A percentile compares a stretch with the other conserved stretches of the same genome.
Evolutionary conservation across 306 rosid genomes (phyloP).

Genomic region (Sicyos baderoa): DNA sequence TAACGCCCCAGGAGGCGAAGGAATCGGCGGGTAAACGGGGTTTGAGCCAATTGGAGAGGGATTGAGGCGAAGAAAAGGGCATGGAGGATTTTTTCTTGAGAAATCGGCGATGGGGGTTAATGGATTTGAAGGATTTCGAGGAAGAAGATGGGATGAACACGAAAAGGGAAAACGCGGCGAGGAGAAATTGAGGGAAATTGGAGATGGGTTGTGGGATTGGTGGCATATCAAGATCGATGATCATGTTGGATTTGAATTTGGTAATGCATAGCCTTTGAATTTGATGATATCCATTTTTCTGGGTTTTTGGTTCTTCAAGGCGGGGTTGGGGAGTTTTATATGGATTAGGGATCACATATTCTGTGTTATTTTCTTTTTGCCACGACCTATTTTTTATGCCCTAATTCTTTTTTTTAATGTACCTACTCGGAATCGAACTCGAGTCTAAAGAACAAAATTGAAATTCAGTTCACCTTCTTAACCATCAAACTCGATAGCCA

Average conservation of each 20-base stretch:
- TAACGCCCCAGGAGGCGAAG: constrained; percentile 85
- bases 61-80: constrained; percentile 62
- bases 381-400: background rate
- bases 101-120: constrained; percentile 51
- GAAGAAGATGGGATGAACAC: constrained; percentile 43
- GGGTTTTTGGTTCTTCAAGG: too few species aligned
- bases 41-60: constrained; percentile 77
- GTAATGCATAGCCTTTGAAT: background rate
- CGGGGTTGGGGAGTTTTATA: too few species aligned
- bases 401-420: too few species aligned
- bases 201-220: background rate
- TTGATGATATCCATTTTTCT: background rate
- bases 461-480: too few species aligned
- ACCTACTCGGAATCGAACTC: too few species aligned
- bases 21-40: constrained; percentile 74
- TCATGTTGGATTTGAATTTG: background rate
- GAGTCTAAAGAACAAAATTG: too few species aligned
- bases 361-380: background rate
- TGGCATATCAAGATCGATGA: constrained; percentile 1
- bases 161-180: constrained; percentile 38
- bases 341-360: background rate
- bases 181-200: background rate
- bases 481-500: too few species aligned
- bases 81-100: constrained; percentile 54
- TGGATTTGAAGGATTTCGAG: constrained; percentile 23